These are phyloP conservation scores for Eucalyptus curtisii DNA, from an alignment of 345 rosid genomes.

Conservation along the genomic window DNA sequence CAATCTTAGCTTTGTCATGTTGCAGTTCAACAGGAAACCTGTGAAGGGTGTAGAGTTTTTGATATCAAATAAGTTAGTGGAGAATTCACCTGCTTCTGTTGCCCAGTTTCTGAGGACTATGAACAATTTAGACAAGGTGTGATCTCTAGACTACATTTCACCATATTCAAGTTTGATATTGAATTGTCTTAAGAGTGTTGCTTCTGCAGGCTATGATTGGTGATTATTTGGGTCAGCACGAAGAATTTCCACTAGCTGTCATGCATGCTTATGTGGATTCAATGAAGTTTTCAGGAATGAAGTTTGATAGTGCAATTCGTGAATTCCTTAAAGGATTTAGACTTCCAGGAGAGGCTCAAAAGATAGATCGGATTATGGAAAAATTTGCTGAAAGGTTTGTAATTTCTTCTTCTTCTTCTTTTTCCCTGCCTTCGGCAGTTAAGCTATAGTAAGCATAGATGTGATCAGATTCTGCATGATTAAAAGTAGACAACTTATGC, in stretches of 20 bases:
- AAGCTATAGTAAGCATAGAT: background rate
- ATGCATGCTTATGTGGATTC: slow-evolving; percentile 98
- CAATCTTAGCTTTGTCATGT: slow-evolving; percentile 4
- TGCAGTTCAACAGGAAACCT: slow-evolving; percentile 90
- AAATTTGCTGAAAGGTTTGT: slow-evolving; percentile 95
- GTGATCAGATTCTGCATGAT: background rate
- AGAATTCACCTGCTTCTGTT: slow-evolving; percentile 63
- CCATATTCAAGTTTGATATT: background rate
- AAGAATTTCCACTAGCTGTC: slow-evolving; percentile 94
- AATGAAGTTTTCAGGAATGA: slow-evolving; percentile 77
- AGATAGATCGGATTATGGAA: slow-evolving; percentile 98
- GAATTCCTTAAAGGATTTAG: slow-evolving; percentile 91
- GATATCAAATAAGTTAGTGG: slow-evolving; percentile 73
- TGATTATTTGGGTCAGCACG: slow-evolving; percentile 95
- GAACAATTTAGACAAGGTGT: slow-evolving; percentile 74
- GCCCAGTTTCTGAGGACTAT: slow-evolving; percentile 83
- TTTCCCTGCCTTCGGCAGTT: background rate
- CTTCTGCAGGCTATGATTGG: slow-evolving; percentile 83
- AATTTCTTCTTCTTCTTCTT: background rate
- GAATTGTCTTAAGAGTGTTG: background rate
- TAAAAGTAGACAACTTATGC: background rate
- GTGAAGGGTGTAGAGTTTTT: slow-evolving; percentile 69
- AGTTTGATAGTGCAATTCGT: slow-evolving; percentile 82
- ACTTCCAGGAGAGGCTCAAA: slow-evolving; percentile 99
- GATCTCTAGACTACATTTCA: background rate